Conservation (phyloP, 2,329 filamentous ascomycete genomes). For the Aurifilum marmelostoma region DNA sequence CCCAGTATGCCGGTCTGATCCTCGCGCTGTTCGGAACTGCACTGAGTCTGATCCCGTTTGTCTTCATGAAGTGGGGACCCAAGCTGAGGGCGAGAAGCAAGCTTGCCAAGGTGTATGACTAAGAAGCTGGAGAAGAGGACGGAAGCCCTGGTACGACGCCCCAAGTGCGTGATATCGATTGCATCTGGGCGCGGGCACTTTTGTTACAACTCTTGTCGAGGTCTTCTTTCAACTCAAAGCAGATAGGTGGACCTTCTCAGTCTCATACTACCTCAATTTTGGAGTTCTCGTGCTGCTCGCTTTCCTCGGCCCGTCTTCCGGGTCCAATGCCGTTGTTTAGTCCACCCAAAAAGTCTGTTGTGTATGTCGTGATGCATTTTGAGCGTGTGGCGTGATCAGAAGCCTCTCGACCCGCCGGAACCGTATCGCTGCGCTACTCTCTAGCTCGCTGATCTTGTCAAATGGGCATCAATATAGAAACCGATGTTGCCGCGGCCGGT, state of each 20-base stretch:
- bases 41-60: slow-evolving; percentile 42
- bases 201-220: neutral
- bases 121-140: no score
- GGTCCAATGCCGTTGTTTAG: neutral
- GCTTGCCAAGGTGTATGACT: slow-evolving; percentile 35
- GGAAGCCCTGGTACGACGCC: neutral
- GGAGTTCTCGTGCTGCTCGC: neutral
- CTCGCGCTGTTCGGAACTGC: slow-evolving; percentile 49
- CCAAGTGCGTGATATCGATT: neutral
- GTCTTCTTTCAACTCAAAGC: neutral
- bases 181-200: neutral
- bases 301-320: neutral
- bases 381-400: neutral
- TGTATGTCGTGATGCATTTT: neutral
- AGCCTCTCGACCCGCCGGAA: neutral
- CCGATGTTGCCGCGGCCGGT: no score
- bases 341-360: neutral
- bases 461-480: no score
- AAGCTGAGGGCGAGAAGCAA: slow-evolving; percentile 43
- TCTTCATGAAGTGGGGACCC: slow-evolving; percentile 47
- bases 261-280: neutral
- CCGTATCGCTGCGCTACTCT: neutral
- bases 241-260: neutral
- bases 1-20: slow-evolving; percentile 54
- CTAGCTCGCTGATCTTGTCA: neutral